Base-by-base conservation (phyloP, 2,329 filamentous ascomycete genomes). In the Fusarium sp. region DNA sequence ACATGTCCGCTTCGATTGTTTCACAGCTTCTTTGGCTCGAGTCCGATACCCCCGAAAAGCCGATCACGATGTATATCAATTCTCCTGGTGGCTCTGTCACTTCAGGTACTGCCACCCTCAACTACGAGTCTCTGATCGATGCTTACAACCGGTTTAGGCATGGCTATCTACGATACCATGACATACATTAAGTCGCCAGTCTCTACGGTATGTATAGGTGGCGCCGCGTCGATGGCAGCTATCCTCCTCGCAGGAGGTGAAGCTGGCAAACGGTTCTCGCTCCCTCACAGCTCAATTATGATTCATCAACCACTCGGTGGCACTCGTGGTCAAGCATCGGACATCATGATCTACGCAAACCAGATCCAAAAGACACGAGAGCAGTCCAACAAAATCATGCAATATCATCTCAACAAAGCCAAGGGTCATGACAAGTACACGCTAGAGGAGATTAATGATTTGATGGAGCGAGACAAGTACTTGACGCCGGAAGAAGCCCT, bases 121-220 rank as follows among this genome's bases (percentile, higher is more conserved):
- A 30, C 16, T 42, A 43, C 19, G 42, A 26, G 4, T 28, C 18
- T 42, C 23, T 21, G 14, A n/a, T 34, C 26, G 23, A 63, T 58
- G 50, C 64, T 70, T 41, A 65, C 41, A 13, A 9, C 11, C n/a
- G 10, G 5, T 8, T 12, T 63, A 79, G 89, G 90, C 18, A 85
- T 92, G 64, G 94, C 96, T 26, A 98, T 99, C 76, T 99, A 99
- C 85, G 96, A 99, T 79, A 99, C 96, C 14, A 98, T 99, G 95
- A 90, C 91, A 74, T 99, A 99, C 80, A 98, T 99, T 78, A 90
- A 91, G 65, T 93, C 93, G 4, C 93, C 95, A 2, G 94, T 99
- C 0, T 95, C 92, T 44, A 99, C 96, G 1, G 96, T 99, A 30
- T 98, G 96, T 77, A 88, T 99, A 44, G 96, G 96, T 10, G 93